Percentiles rank a stretch among this genome's conserved stretches.
phyloP scores from a whole-genome alignment of 2,329 filamentous ascomycete species.

The Talaromyces sp. region DNA sequence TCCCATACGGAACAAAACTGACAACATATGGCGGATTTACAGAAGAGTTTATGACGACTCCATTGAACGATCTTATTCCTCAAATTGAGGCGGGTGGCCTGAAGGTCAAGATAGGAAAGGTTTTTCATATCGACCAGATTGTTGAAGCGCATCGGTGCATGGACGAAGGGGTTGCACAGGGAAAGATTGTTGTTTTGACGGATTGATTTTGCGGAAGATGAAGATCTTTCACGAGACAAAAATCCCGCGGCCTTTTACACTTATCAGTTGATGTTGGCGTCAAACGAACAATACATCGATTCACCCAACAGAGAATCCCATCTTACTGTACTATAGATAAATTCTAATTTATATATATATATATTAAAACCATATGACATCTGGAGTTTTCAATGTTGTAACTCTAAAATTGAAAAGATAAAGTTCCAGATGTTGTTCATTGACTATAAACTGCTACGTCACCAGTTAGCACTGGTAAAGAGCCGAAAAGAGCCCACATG shows the following conservation, averaged over 20 bases:
- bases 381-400: too few species aligned
- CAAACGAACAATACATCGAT: too few species aligned
- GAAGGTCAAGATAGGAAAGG: background rate
- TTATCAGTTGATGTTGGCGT: too few species aligned
- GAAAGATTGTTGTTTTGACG: constrained; percentile 38
- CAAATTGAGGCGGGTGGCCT: background rate
- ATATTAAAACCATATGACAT: too few species aligned
- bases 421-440: background rate
- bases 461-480: too few species aligned
- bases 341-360: too few species aligned
- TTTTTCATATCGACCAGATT: constrained; percentile 35
- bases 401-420: background rate
- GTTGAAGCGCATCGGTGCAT: constrained; percentile 41
- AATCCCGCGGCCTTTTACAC: background rate
- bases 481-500: background rate
- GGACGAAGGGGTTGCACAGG: constrained; percentile 40
- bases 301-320: background rate
- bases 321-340: background rate
- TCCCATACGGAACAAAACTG: background rate
- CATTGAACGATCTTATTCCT: background rate
- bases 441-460: background rate
- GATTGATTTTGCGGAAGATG: background rate
- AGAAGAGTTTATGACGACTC: background rate
- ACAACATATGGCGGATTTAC: background rate
- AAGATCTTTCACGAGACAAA: background rate